These are phyloP conservation scores for Aspergillus cejpii DNA, from an alignment of 2,329 filamentous ascomycete genomes.

Conservation along the genomic window DNA sequence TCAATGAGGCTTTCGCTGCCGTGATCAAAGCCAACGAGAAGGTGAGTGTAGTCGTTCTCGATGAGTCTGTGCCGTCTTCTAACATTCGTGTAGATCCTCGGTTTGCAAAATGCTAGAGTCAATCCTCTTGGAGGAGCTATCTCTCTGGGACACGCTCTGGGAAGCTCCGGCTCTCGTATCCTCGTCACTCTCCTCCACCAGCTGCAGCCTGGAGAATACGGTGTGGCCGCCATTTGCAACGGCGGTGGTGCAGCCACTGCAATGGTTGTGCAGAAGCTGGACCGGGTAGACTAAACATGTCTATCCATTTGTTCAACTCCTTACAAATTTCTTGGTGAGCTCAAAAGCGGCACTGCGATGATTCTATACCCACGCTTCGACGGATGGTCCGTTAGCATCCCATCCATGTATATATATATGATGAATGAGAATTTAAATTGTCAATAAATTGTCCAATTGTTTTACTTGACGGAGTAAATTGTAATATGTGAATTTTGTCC, in stretches of 20 bases:
- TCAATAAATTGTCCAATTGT: neutral
- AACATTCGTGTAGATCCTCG: slow-evolving; percentile 56
- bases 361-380: slow-evolving; percentile 3
- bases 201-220: slow-evolving; percentile 85
- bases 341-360: neutral
- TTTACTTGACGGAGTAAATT: neutral
- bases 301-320: neutral
- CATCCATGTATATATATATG: neutral
- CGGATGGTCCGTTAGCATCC: neutral
- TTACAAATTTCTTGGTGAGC: neutral
- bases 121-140: slow-evolving; percentile 90
- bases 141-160: slow-evolving; percentile 82
- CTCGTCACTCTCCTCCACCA: slow-evolving; percentile 86
- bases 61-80: slow-evolving; percentile 2
- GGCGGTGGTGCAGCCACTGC: slow-evolving; percentile 89
- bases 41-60: slow-evolving; percentile 41
- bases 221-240: slow-evolving; percentile 93
- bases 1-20: slow-evolving; percentile 95
- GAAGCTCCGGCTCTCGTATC: slow-evolving; percentile 88
- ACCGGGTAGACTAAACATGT: slow-evolving; percentile 40
- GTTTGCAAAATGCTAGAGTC: slow-evolving; percentile 69
- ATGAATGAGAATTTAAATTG: neutral
- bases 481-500: neutral
- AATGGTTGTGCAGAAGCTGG: slow-evolving; percentile 79
- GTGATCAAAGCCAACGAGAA: slow-evolving; percentile 94